Conservation (phyloP, 148 eudicot genomes). For the Rhododendron molle region DNA sequence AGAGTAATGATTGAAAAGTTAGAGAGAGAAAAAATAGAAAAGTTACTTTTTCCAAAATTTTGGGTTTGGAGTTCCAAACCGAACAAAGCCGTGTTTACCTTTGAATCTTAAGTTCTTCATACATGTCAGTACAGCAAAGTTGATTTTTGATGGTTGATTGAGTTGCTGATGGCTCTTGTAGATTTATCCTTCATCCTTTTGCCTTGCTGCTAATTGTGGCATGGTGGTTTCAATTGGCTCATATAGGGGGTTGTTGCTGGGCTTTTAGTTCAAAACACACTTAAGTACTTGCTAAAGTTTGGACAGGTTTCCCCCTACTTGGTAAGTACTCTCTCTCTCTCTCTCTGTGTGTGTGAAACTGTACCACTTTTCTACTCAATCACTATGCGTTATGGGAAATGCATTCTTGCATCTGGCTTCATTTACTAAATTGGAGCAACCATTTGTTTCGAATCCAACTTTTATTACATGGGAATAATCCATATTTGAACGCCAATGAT, state of each 20-base stretch:
- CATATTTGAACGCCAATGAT: not conserved
- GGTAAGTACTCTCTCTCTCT: slow-evolving; percentile 35
- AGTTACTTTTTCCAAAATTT: too few species aligned
- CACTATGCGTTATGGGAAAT: not conserved
- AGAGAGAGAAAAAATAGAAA: too few species aligned
- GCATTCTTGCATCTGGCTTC: not conserved
- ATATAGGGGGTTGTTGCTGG: slow-evolving; percentile 96
- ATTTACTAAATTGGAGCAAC: not conserved
- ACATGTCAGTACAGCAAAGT: not conserved
- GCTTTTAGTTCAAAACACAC: slow-evolving; percentile 86
- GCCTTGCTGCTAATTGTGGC: slow-evolving; percentile 5
- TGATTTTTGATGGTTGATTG: not conserved
- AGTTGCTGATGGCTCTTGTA: not conserved
- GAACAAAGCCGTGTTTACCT: not conserved
- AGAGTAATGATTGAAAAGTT: too few species aligned
- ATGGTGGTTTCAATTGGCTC: slow-evolving; percentile 15
- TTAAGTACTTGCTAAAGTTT: slow-evolving; percentile 81
- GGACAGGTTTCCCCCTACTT: slow-evolving; percentile 80
- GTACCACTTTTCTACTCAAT: not conserved
- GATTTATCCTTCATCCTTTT: not conserved
- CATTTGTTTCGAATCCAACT: not conserved
- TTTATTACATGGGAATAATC: not conserved
- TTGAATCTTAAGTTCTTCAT: not conserved
- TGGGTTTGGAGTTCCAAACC: too few species aligned
- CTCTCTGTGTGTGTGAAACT: not conserved